Evolutionary conservation across 2,329 filamentous ascomycete species (phyloP).

Genomic region (Sphaerulina populicola): DNA sequence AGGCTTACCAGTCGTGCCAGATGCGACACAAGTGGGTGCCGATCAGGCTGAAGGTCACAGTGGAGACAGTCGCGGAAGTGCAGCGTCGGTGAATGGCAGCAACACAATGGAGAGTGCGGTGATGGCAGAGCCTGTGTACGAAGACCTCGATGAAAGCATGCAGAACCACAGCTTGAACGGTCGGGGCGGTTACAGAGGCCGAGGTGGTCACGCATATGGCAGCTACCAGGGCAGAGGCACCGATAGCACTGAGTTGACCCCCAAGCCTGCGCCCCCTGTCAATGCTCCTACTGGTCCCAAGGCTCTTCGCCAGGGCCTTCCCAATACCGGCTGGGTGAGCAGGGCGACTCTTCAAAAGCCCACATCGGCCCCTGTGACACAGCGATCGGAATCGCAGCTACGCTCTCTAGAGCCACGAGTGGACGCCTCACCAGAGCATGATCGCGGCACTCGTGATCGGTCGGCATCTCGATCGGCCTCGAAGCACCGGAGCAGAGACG

Average conservation of each 20-base stretch:
- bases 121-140: constrained; percentile 26
- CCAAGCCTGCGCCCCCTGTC: constrained; percentile 29
- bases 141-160: constrained; percentile 14
- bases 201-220: constrained; percentile 33
- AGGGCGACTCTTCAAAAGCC: constrained; percentile 42
- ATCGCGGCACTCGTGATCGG: constrained; percentile 31
- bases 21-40: constrained; percentile 1
- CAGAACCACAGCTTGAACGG: constrained; percentile 34
- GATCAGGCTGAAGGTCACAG: neutral
- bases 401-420: constrained; percentile 6
- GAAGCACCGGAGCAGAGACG: constrained; percentile 43
- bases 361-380: constrained; percentile 18
- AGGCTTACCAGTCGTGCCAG: constrained; percentile 1
- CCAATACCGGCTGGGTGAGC: constrained; percentile 69
- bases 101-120: constrained; percentile 8
- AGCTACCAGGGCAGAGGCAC: constrained; percentile 20
- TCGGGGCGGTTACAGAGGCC: constrained; percentile 41
- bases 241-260: constrained; percentile 25
- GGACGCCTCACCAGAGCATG: constrained; percentile 21
- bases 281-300: constrained; percentile 82
- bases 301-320: constrained; percentile 82
- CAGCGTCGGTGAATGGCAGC: neutral
- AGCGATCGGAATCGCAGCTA: constrained; percentile 12
- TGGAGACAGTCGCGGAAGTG: neutral
- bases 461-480: constrained; percentile 32